These are phyloP conservation scores for Amaranthus cruentus DNA, from an alignment of 148 eudicot species.

Conservation along the genomic window DNA sequence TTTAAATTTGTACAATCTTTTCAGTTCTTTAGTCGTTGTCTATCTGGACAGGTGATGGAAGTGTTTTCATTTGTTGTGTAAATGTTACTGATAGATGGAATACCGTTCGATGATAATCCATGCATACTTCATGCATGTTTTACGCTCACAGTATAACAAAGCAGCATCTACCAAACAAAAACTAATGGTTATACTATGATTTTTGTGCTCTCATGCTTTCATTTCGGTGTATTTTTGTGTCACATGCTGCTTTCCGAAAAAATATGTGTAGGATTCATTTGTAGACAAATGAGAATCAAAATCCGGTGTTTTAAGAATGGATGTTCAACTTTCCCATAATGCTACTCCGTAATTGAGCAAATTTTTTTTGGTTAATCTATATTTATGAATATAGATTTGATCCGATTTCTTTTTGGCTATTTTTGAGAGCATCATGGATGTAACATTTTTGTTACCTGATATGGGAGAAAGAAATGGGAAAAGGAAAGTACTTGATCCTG, in stretches of 20 bases:
- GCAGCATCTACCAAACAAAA: too few species aligned
- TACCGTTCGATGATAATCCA: too few species aligned
- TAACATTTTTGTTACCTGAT: neutral
- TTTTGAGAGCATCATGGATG: neutral
- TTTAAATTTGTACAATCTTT: too few species aligned
- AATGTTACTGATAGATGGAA: too few species aligned
- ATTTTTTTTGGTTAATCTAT: neutral
- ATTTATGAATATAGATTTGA: neutral
- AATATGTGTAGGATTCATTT: neutral
- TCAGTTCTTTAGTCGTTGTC: too few species aligned
- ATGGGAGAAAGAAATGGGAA: neutral
- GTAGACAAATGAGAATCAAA: neutral
- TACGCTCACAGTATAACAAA: too few species aligned
- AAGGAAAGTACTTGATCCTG: slow-evolving; percentile 3
- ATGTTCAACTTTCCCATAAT: neutral
- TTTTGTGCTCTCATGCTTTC: neutral
- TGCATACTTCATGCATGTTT: too few species aligned
- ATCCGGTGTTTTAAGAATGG: neutral
- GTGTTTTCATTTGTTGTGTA: too few species aligned
- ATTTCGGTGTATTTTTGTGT: neutral
- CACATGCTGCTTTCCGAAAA: neutral
- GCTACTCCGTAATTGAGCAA: neutral
- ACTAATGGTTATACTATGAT: neutral
- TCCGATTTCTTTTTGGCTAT: neutral
- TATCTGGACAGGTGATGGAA: too few species aligned